Percentiles rank a stretch among this genome's conserved stretches.
phyloP scores from a whole-genome alignment of 1,139 yeast species.

The Scheffersomyces segobiensis region DNA sequence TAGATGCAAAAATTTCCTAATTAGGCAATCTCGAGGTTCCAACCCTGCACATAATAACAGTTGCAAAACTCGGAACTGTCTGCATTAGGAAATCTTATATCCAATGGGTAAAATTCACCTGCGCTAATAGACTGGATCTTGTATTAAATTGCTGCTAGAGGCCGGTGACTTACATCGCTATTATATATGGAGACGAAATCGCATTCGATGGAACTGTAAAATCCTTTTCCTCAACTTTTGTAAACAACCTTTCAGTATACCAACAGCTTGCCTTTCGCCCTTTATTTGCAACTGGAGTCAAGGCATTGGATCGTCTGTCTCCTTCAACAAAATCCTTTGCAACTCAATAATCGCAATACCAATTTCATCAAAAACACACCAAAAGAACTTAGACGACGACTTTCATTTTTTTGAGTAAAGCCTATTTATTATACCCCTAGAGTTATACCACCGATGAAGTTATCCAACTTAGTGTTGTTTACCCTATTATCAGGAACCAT shows the following conservation, averaged over 20 bases:
- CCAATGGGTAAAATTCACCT: background rate
- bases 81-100: constrained; percentile 20
- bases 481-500: constrained; percentile 9
- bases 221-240: background rate
- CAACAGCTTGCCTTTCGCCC: background rate
- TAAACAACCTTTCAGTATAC: background rate
- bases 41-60: constrained; percentile 1
- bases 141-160: background rate
- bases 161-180: background rate
- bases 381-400: constrained; percentile 2
- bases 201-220: background rate
- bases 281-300: background rate
- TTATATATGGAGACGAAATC: background rate
- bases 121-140: background rate
- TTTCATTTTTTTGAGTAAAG: constrained; percentile 2
- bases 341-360: background rate
- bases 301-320: background rate
- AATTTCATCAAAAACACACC: background rate
- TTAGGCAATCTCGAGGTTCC: constrained; percentile 16
- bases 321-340: background rate
- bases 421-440: constrained; percentile 8
- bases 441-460: constrained; percentile 10
- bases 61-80: constrained; percentile 11
- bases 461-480: constrained; percentile 8
- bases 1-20: constrained; percentile 12